Evolutionary conservation across 2,329 filamentous ascomycete species (phyloP).

Genomic region (Microcera coccophila): DNA sequence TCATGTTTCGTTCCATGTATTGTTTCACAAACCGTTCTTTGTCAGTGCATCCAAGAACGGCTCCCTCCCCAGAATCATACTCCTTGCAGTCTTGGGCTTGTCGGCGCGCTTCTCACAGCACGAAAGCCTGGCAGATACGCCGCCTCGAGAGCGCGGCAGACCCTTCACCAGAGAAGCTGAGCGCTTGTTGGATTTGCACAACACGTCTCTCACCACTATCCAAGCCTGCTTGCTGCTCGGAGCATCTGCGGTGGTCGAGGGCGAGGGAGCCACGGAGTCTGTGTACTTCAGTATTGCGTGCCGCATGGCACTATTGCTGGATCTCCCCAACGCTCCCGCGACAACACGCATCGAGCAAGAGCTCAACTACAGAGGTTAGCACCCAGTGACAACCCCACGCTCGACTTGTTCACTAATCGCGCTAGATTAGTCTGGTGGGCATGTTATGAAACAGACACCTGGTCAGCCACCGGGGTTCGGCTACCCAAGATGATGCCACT

Average conservation of each 20-base stretch:
- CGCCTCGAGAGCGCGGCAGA: neutral
- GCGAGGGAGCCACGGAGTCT: conserved; percentile 34
- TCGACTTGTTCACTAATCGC: neutral
- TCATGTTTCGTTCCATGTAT: neutral
- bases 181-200: neutral
- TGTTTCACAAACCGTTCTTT: neutral
- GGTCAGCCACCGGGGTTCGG: conserved; percentile 19
- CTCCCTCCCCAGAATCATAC: neutral
- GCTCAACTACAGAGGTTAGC: conserved; percentile 32
- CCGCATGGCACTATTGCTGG: conserved; percentile 34
- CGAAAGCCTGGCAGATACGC: neutral
- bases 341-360: conserved; percentile 32
- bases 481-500: conserved; percentile 11
- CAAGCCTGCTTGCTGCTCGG: conserved; percentile 40
- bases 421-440: conserved; percentile 24
- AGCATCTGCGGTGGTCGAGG: conserved; percentile 30
- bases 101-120: neutral
- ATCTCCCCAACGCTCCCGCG: conserved; percentile 32
- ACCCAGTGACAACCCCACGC: conserved; percentile 5
- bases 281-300: conserved; percentile 37
- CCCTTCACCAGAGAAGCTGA: neutral
- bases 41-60: neutral
- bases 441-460: conserved; percentile 19
- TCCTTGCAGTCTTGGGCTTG: neutral
- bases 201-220: conserved; percentile 15